Evolutionary conservation across 768 basidiomycete species (phyloP).

Genomic region (Sarcomyxa edulis): DNA sequence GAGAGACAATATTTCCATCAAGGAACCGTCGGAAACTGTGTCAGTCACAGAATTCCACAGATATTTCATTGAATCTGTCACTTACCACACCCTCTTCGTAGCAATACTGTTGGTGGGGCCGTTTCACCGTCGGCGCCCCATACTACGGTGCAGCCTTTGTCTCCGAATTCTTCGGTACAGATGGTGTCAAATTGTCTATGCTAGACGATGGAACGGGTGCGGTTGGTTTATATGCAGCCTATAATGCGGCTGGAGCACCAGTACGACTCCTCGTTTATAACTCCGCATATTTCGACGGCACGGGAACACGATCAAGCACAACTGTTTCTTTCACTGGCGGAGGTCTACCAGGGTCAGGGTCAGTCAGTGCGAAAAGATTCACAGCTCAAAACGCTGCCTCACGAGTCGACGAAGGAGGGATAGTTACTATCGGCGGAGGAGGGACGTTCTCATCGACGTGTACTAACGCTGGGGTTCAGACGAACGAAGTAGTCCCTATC

Average conservation of each 20-base stretch:
- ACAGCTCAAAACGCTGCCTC: slow-evolving; percentile 29
- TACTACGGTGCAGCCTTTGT: slow-evolving; percentile 34
- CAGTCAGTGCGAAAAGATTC: slow-evolving; percentile 21
- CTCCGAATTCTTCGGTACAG: slow-evolving; percentile 28
- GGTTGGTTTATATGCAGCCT: slow-evolving; percentile 26
- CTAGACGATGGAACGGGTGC: slow-evolving; percentile 27
- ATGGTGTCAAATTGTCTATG: slow-evolving; percentile 24
- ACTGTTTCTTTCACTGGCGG: slow-evolving; percentile 23
- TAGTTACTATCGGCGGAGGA: slow-evolving; percentile 28
- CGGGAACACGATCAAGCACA: slow-evolving; percentile 23
- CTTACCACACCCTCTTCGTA: slow-evolving; percentile 7
- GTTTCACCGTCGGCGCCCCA: slow-evolving; percentile 24
- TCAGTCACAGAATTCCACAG: slow-evolving; percentile 10
- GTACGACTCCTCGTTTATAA: slow-evolving; percentile 28
- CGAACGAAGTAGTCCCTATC: slow-evolving; percentile 19
- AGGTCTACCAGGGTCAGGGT: slow-evolving; percentile 9
- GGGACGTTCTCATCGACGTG: slow-evolving; percentile 23
- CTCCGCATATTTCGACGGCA: slow-evolving; percentile 27
- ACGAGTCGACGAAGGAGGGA: slow-evolving; percentile 22
- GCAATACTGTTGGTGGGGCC: slow-evolving; percentile 37
- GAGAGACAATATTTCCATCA: slow-evolving; percentile 35
- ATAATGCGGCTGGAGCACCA: slow-evolving; percentile 14
- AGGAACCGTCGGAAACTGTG: slow-evolving; percentile 34
- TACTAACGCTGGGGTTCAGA: slow-evolving; percentile 16
- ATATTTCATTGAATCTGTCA: neutral